These are phyloP conservation scores for Penicillium ochrochloron DNA, from an alignment of 495 filamentous ascomycete species.

Conservation along the genomic window DNA sequence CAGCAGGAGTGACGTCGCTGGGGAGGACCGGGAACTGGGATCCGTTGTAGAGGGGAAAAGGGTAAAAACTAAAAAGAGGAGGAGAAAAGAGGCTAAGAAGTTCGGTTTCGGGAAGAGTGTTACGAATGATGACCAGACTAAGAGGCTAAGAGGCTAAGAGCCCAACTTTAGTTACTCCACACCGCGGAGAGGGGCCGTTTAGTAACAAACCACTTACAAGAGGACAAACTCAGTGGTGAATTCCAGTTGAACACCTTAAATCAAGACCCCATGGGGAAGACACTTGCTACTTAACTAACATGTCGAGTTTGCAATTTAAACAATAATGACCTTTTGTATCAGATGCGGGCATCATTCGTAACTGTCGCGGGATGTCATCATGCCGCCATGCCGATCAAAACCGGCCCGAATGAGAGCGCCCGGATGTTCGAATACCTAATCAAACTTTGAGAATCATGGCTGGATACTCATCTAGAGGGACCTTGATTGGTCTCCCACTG, in stretches of 20 bases:
- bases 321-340: background rate
- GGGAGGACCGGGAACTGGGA: constrained; percentile 28
- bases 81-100: background rate
- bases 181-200: background rate
- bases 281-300: background rate
- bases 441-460: background rate
- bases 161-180: background rate
- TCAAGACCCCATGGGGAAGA: constrained; percentile 15
- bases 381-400: constrained; percentile 2
- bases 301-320: background rate
- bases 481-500: no score
- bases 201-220: background rate
- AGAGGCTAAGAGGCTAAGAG: background rate
- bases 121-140: constrained; percentile 9
- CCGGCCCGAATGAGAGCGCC: constrained; percentile 11
- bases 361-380: constrained; percentile 18
- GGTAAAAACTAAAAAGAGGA: background rate
- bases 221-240: background rate
- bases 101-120: constrained; percentile 10
- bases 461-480: background rate
- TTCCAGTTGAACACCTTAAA: constrained; percentile 6
- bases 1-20: constrained; percentile 24
- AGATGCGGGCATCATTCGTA: constrained; percentile 13
- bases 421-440: constrained; percentile 12
- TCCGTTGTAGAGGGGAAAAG: constrained; percentile 17